Base-by-base conservation (phyloP, 192 early-diverging fungal species). In the Coemansia aciculifera region DNA sequence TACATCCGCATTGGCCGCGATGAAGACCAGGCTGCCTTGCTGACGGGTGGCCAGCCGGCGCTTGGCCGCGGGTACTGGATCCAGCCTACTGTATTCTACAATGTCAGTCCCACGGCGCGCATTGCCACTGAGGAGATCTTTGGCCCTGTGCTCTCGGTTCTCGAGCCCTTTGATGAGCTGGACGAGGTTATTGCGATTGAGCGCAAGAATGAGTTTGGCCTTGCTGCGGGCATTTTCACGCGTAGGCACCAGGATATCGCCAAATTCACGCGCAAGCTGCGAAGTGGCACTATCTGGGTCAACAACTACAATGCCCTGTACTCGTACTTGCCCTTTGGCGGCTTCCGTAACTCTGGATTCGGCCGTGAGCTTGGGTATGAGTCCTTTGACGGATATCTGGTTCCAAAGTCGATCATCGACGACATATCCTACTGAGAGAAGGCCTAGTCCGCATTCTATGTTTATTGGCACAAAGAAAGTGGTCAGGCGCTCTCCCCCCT, bases 301-400 rank as follows among this genome's bases (percentile, higher is more conserved):
- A 90, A 90, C 68, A 79, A 46, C 52, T 86, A 86, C 63, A 90
- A 90, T 44, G 64, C 75, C 11, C 36, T 86, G 36, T 88, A 85
- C 34, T 69, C 81, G 37, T 75, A 77, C 38, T 40, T 89, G 69
- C 87, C 89, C 3, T 85, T 89, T 75, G 89, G 89, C 48, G 89
- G 87, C 1, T 68, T 80, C 73, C 85, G 85, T 66, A 75, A 86
- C 77, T 86, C 83, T 1, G 87, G 87, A 38, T 76, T 87, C 67
- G 87, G 87, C 17, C 85, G 85, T 19, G 87, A 88, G 62, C 68
- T 86, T 5, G 87, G 87, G 7, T 74, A 77, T 65, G 74, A 78
- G 68, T 85, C 78, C 7, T 75, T 88, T 63, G 77, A 87, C 64
- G 83, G 77, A n/a, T 84, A 79, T 61, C 66, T 79, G 36, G 72